Evolutionary conservation across 306 rosid species (phyloP), one percentile per base, ranked within the genome.

Genomic region (Carpinus fangiana): DNA sequence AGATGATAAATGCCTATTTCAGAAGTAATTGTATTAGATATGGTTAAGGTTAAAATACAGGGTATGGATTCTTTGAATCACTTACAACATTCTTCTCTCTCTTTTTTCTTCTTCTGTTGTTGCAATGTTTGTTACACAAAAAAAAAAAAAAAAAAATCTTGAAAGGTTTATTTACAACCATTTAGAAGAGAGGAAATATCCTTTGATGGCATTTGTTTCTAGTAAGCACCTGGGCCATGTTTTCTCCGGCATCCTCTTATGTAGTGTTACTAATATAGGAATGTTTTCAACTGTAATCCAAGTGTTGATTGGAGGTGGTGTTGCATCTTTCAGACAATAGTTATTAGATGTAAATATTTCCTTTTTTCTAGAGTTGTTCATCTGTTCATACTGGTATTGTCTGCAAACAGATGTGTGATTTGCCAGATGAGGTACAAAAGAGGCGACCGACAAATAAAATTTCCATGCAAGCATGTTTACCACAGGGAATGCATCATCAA

Each of bases 391-490:
- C 51, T 46, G 2, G 13, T 28, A 68, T 6, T 72, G 38, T 70
- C 50, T 72, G 72, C 52, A 43, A 53, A 31, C 83, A 92, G 98
- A 87, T 94, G 98, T 82, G 97, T 94, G 73, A 83, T 94, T 73
- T 94, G 98, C 83, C 98, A 92, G 89, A 92, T 87, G 94, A 86
- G 90, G 81, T 94, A 94, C 76, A 90, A 87, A 90, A 87, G 93
- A 84, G 97, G 98, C 11, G 90, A 88, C 75, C 88, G 81, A 81
- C 98, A 89, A 86, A 94, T 86, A 52, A 94, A 88, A 81, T 87
- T 94, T 80, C 97, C 98, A 26, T 92, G 98, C 93, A 88, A 84
- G 77, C 98, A 94, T 86, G 80, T 87, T 47, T 94, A 94, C 83
- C 98, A 94, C 68, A 73, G 90, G 52, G 89, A 87, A 72, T 92